Base-by-base conservation (phyloP, 1,139 yeast genomes). In the Debaryomyces udenii region DNA sequence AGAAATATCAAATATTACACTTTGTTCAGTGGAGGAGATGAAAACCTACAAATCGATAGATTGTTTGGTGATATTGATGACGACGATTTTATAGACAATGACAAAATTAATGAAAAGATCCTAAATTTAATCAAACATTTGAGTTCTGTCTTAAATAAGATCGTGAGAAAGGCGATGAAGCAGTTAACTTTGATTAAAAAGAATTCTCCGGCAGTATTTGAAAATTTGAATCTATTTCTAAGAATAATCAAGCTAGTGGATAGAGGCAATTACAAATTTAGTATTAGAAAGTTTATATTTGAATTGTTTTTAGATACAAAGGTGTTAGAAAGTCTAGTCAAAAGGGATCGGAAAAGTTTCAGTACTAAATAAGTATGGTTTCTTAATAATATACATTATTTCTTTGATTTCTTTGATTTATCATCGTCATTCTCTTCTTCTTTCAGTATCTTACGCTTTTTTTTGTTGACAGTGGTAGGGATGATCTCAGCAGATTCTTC, bases 181-280 rank as follows among this genome's bases (percentile, higher is more conserved):
- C 83, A 80, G 41, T 71, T 90, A 42, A 76, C 75, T 9, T 74
- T 72, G 35, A 56, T 88, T 44, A 81, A 84, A 48, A 64, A 70
- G 23, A 68, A 64, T 37, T 66, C 75, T 42, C 82, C 86, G 1
- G 72, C 70, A 23, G 59, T 79, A 14, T 89, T 88, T 59, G 79
- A 75, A 38, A 76, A 68, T 47, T 73, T 80, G 9, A 78, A 71
- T 6, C 64, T 88, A 40, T 83, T 86, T 52, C 62, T 74, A 45
- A 78, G 81, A 42, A 80, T 85, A 2, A 70, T 87, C 55, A 70
- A 75, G 39, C 67, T 85, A 43, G 70, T 90, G 50, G 90, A 84
- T 44, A 70, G 72, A 41, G 90, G 85, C 51, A 78, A 79, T 44
- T 87, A 81, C 63, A 79, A 84, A 44, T 78, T 76, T 36, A 76